Percentiles rank a stretch among this genome's conserved stretches.
phyloP scores from a whole-genome alignment of 148 eudicot species.

The Chenopodium suecicum region DNA sequence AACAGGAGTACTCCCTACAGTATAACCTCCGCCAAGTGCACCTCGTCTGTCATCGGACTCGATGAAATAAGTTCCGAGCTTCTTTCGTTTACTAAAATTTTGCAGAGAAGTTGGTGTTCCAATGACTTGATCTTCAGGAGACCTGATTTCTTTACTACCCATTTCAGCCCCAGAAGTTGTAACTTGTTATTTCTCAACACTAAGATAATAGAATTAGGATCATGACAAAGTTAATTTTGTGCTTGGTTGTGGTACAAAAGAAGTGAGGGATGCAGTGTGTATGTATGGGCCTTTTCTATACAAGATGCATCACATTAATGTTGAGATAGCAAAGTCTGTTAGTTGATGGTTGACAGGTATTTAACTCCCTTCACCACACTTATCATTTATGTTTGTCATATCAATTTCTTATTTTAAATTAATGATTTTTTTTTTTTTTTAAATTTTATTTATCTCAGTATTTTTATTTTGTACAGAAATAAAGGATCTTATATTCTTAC shows the following conservation, averaged over 20 bases:
- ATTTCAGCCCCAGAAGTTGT: not conserved
- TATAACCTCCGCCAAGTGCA: conserved; percentile 69
- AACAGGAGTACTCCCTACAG: conserved; percentile 65
- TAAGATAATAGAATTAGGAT: not conserved
- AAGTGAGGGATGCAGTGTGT: not conserved
- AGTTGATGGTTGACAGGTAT: conserved; percentile 15
- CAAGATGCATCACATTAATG: conserved; percentile 5
- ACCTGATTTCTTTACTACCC: conserved; percentile 50
- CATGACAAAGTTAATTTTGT: not conserved
- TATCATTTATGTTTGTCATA: not conserved
- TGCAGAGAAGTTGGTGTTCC: not conserved
- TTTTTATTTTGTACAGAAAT: too few relatives aligned
- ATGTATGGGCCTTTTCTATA: not conserved
- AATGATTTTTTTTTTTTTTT: too few relatives aligned
- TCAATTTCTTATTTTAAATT: not conserved
- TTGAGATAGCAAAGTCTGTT: conserved; percentile 6
- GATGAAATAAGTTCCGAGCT: conserved; percentile 53
- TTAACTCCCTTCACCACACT: not conserved
- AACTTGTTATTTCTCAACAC: not conserved
- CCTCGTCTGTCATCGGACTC: conserved; percentile 73
- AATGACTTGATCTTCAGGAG: conserved; percentile 36
- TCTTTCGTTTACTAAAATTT: conserved; percentile 38
- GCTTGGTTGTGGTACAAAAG: not conserved
- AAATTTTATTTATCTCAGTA: too few relatives aligned
- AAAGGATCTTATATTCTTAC: too few relatives aligned